Conservation (phyloP, 2,329 filamentous ascomycete genomes). For the Beauveria pseudobassiana region DNA sequence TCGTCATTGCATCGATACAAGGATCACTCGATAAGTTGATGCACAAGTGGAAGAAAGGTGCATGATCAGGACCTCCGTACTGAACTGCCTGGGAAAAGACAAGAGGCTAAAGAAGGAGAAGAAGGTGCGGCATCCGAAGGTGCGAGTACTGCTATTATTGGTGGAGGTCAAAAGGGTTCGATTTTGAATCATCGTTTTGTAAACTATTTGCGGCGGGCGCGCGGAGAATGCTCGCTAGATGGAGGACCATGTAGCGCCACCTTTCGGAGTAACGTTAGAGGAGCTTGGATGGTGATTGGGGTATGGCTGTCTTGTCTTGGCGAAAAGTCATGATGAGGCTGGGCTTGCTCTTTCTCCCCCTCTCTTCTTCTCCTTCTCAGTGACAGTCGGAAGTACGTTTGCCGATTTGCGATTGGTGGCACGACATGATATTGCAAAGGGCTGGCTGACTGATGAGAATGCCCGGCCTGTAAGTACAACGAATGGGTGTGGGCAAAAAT, state of each 20-base stretch:
- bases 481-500: too few relatives aligned
- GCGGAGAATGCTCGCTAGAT: neutral
- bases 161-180: too few relatives aligned
- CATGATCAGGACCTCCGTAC: too few relatives aligned
- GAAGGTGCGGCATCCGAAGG: too few relatives aligned
- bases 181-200: neutral
- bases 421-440: neutral
- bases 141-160: too few relatives aligned
- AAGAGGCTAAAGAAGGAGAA: too few relatives aligned
- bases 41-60: too few relatives aligned
- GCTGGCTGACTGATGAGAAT: neutral
- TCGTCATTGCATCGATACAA: too few relatives aligned
- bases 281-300: neutral
- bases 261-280: neutral
- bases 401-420: neutral
- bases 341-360: neutral
- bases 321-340: neutral
- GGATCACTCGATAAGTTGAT: too few relatives aligned
- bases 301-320: neutral
- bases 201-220: neutral
- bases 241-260: neutral
- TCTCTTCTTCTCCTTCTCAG: too few relatives aligned
- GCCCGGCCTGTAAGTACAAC: too few relatives aligned
- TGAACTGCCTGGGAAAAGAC: too few relatives aligned
- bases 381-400: neutral